Evolutionary conservation across 345 rosid species (phyloP).

Genomic region (Rubroshorea leprosula): DNA sequence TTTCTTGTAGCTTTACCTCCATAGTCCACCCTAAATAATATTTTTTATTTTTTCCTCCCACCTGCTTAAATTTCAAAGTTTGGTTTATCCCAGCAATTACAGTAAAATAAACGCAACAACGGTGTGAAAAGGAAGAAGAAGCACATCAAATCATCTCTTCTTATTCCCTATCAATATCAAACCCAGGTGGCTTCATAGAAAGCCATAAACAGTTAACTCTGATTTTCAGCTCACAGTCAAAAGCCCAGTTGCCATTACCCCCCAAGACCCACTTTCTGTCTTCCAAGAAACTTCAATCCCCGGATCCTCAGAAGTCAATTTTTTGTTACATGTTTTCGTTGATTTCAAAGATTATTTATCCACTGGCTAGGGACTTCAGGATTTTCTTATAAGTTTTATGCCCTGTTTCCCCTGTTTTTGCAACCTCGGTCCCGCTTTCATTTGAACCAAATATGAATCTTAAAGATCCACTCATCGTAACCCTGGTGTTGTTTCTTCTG

Average conservation of each 20-base stretch:
- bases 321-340: not conserved
- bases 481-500: slow-evolving; percentile 5
- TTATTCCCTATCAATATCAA: not conserved
- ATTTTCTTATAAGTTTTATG: not conserved
- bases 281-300: slow-evolving; percentile 1
- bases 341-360: too few relatives aligned
- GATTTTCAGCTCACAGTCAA: not conserved
- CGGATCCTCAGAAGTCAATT: not conserved
- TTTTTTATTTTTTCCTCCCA: too few relatives aligned
- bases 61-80: too few relatives aligned
- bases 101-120: not conserved
- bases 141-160: not conserved
- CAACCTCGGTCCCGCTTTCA: too few relatives aligned
- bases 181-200: not conserved
- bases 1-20: too few relatives aligned
- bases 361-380: not conserved
- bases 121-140: not conserved
- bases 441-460: not conserved
- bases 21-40: too few relatives aligned
- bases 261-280: not conserved
- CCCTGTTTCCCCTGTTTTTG: not conserved
- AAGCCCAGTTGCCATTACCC: not conserved
- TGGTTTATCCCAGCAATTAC: not conserved
- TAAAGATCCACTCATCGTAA: slow-evolving; percentile 5
- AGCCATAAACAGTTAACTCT: not conserved